Conservation (phyloP, 2,329 filamentous ascomycete genomes). For the Amylocarpus encephaloides region DNA sequence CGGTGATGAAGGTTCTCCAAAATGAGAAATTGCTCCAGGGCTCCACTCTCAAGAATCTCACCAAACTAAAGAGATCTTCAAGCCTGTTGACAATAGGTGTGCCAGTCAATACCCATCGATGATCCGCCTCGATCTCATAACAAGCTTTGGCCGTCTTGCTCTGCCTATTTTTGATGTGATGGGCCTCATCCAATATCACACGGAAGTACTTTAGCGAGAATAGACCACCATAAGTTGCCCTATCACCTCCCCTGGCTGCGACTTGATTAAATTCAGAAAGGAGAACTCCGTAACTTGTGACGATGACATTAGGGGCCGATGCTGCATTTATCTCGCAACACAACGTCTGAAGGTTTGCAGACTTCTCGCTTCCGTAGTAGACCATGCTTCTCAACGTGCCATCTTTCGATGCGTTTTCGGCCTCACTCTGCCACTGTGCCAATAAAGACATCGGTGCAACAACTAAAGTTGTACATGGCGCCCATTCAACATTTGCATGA, state of each 20-base stretch:
- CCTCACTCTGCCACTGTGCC: slow-evolving; percentile 96
- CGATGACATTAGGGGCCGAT: slow-evolving; percentile 79
- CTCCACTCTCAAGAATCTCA: slow-evolving; percentile 87
- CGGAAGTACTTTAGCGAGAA: slow-evolving; percentile 95
- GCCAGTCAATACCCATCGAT: slow-evolving; percentile 90
- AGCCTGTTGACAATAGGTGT: slow-evolving; percentile 95
- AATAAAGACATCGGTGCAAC: slow-evolving; percentile 95
- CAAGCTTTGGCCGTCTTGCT: slow-evolving; percentile 95
- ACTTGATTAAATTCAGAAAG: slow-evolving; percentile 83
- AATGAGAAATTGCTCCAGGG: slow-evolving; percentile 99
- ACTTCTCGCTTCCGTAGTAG: slow-evolving; percentile 89
- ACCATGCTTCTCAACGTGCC: slow-evolving; percentile 79
- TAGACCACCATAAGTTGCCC: slow-evolving; percentile 61
- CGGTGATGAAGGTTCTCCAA: slow-evolving; percentile 98
- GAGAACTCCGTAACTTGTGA: slow-evolving; percentile 90
- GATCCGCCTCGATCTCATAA: slow-evolving; percentile 77
- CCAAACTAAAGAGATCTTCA: slow-evolving; percentile 89
- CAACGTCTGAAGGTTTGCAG: slow-evolving; percentile 66
- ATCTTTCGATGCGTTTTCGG: slow-evolving; percentile 78
- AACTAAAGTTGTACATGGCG: slow-evolving; percentile 86
- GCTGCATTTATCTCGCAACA: slow-evolving; percentile 69
- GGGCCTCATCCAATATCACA: slow-evolving; percentile 90
- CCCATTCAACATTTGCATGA: slow-evolving; percentile 53
- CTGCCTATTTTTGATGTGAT: slow-evolving; percentile 82
- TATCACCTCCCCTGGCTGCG: slow-evolving; percentile 57